Conservation (phyloP, 495 filamentous ascomycete species). For the Cercophora newfieldiana region DNA sequence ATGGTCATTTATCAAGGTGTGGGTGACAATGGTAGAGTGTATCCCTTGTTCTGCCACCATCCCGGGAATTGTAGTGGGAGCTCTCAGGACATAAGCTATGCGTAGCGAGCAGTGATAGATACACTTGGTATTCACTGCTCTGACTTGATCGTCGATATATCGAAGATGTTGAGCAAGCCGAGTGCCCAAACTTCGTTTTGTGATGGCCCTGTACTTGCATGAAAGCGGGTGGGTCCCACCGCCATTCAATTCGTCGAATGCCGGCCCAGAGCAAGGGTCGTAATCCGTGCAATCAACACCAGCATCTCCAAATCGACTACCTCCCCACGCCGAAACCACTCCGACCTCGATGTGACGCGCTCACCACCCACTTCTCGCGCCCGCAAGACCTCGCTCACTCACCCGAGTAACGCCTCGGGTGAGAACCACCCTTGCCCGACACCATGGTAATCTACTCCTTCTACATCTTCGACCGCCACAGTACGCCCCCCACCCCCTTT, state of each 20-base stretch:
- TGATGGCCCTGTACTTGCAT: too few relatives aligned
- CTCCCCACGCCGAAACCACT: neutral
- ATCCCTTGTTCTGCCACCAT: too few relatives aligned
- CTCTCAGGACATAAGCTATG: too few relatives aligned
- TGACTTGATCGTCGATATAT: too few relatives aligned
- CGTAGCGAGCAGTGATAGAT: too few relatives aligned
- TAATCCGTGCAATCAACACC: constrained; percentile 16
- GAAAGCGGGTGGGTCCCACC: neutral
- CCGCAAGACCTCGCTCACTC: neutral
- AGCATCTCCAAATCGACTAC: neutral
- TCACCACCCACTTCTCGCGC: neutral
- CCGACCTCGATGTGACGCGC: neutral
- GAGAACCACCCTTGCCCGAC: constrained; percentile 1
- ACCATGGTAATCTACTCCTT: constrained; percentile 93
- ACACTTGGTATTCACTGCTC: too few relatives aligned
- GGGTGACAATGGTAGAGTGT: too few relatives aligned
- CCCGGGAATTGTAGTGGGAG: too few relatives aligned
- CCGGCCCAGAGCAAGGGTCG: neutral
- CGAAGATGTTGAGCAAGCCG: too few relatives aligned
- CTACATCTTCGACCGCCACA: constrained; percentile 98
- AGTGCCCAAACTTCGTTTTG: too few relatives aligned
- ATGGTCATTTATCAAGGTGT: too few relatives aligned
- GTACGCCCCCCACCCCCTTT: constrained; percentile 50
- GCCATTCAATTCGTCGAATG: neutral
- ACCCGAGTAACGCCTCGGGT: neutral